These are phyloP conservation scores for Sapria himalayana DNA, from an alignment of 345 rosid species.

Conservation along the genomic window DNA sequence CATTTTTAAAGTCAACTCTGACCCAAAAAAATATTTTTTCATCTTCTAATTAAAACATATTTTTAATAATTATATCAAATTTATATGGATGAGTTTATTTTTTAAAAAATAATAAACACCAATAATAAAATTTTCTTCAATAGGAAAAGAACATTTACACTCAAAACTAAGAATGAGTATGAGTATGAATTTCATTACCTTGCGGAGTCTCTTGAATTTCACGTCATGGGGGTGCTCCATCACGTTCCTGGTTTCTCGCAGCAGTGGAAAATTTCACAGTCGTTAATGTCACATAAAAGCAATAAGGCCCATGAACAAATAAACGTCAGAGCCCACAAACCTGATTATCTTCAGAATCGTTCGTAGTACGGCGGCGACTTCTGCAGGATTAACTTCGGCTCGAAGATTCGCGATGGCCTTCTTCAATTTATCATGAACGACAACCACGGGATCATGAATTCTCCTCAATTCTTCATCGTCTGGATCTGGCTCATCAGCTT, in stretches of 20 bases:
- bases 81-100: too few relatives aligned
- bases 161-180: neutral
- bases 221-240: constrained; percentile 57
- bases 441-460: constrained; percentile 55
- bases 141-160: neutral
- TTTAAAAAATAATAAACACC: too few relatives aligned
- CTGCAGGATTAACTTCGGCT: constrained; percentile 30
- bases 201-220: constrained; percentile 58
- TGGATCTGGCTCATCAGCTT: constrained; percentile 52
- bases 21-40: too few relatives aligned
- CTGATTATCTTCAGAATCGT: constrained; percentile 57
- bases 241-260: constrained; percentile 63
- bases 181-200: constrained; percentile 20
- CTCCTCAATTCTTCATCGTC: constrained; percentile 55
- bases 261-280: constrained; percentile 4
- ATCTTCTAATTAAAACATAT: too few relatives aligned
- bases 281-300: too few relatives aligned
- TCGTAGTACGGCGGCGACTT: constrained; percentile 27
- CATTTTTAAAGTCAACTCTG: too few relatives aligned
- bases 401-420: constrained; percentile 37
- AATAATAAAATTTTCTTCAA: too few relatives aligned
- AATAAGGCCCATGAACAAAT: too few relatives aligned
- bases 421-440: constrained; percentile 36
- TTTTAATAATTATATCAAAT: too few relatives aligned
- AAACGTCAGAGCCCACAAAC: too few relatives aligned